Conservation (phyloP, 2,329 filamentous ascomycete genomes). For the Cucurbitaria berberidis region DNA sequence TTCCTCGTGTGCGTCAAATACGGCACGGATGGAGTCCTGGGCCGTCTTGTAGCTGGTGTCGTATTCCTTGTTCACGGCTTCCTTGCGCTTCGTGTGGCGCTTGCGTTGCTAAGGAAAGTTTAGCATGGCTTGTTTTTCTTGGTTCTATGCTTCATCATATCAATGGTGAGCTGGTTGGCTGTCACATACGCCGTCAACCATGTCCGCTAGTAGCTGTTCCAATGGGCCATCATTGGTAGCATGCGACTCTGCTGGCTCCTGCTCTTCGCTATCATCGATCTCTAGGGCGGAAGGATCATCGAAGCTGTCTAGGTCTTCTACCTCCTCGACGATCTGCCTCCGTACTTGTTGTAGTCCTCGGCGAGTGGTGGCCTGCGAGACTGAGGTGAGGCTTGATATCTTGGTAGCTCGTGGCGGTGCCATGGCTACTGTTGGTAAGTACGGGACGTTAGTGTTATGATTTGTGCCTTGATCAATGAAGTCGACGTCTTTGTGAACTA, state of each 20-base stretch:
- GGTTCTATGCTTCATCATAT: too few relatives aligned
- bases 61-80: conserved; percentile 30
- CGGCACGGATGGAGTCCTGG: conserved; percentile 24
- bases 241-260: conserved; percentile 11
- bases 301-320: conserved; percentile 11
- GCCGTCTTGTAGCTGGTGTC: conserved; percentile 6
- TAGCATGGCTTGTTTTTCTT: neutral
- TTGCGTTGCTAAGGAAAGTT: conserved; percentile 33
- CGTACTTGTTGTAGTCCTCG: conserved; percentile 11
- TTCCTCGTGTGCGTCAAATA: conserved; percentile 35
- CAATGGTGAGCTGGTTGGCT: neutral
- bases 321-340: conserved; percentile 6
- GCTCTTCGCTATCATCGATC: conserved; percentile 1
- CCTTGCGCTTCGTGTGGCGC: conserved; percentile 26
- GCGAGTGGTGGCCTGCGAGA: conserved; percentile 9
- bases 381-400: conserved; percentile 10
- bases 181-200: conserved; percentile 32
- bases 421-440: conserved; percentile 25
- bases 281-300: conserved; percentile 6
- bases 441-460: conserved; percentile 18
- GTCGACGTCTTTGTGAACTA: neutral
- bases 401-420: conserved; percentile 15
- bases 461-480: conserved; percentile 3
- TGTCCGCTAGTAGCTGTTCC: conserved; percentile 25
- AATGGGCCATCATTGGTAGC: conserved; percentile 11